Evolutionary conservation across 2,329 filamentous ascomycete genomes (phyloP).

Genomic region (Colletotrichum sp.): DNA sequence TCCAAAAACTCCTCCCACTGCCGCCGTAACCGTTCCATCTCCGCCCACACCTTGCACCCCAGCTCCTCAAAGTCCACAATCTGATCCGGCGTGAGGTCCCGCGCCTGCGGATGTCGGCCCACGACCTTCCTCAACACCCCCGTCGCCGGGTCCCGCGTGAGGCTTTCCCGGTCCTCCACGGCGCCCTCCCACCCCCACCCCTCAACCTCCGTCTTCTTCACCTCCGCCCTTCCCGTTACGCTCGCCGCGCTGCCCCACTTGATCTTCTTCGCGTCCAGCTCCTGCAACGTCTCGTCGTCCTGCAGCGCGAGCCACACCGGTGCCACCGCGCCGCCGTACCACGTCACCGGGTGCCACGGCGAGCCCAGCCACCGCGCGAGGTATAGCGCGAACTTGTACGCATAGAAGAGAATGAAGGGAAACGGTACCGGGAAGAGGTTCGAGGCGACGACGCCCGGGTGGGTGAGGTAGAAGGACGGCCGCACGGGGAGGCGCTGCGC

Average conservation of each 20-base stretch:
- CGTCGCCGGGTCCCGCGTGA: constrained; percentile 48
- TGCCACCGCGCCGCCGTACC: constrained; percentile 78
- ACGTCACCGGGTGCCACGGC: constrained; percentile 82
- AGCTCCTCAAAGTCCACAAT: constrained; percentile 66
- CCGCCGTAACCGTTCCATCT: constrained; percentile 73
- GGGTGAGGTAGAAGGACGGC: constrained; percentile 77
- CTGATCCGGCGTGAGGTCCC: constrained; percentile 65
- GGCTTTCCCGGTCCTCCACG: constrained; percentile 52
- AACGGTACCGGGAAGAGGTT: constrained; percentile 77
- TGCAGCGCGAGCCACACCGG: constrained; percentile 81
- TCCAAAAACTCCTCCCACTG: constrained; percentile 64
- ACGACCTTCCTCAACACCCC: constrained; percentile 56
- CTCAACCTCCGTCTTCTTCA: constrained; percentile 81
- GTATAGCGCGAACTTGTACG: constrained; percentile 72
- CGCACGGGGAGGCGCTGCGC: constrained; percentile 27
- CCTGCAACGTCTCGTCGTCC: constrained; percentile 65
- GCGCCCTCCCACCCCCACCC: constrained; percentile 80
- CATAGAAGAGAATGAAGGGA: constrained; percentile 70
- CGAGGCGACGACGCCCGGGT: constrained; percentile 88
- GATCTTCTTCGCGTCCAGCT: constrained; percentile 54
- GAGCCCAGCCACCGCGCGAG: constrained; percentile 80
- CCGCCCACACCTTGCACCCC: constrained; percentile 67
- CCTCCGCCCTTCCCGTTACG: constrained; percentile 60
- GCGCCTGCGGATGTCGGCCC: constrained; percentile 64
- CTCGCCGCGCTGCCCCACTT: constrained; percentile 89